Evolutionary conservation across 495 filamentous ascomycete species (phyloP), one percentile per base, ranked within the genome.

Genomic region (Talaromyces thailandensis): DNA sequence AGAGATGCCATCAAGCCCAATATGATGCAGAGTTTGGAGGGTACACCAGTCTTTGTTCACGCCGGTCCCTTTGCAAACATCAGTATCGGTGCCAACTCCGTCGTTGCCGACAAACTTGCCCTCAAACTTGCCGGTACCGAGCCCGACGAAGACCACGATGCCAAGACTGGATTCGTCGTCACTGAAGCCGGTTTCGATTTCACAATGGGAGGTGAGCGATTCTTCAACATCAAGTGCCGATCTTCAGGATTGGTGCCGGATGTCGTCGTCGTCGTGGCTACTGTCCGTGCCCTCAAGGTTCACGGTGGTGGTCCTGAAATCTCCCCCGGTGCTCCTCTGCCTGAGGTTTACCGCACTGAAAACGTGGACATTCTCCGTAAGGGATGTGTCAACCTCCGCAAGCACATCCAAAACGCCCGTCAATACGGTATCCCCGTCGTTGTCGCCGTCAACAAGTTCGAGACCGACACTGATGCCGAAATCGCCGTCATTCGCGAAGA

Each of bases 181-280:
- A 98, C 94, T 9, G 94, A 98, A 75, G 93, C 94, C 52, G 94
- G 94, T 8, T 98, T 98, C 73, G 94, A 98, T 73, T 98, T 98
- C 77, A 97, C 94, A 57, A 98, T 98, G 94, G 94, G 94, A 63
- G 94, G 94, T 58, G 94, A 98, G 82, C 88, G 94, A 29, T 98
- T 98, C 82, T 97, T 98, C 86, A 97, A 98, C 77, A 98, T 98
- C 78, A 98, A 98, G 82, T 98, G 94, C 79, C 88, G 94, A 52
- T 91, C 91, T 31, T 96, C 92, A 16, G 94, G 94, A 21, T 82
- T 98, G 43, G 86, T 89, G 1, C 94, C 94, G 7, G 94, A 98
- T 69, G 88, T 90, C 3, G 93, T 96, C 16, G 90, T 98, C 37
- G 87, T 98, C 60, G 94, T 98, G 25, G 93, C 94, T 55, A 98